These are phyloP conservation scores for Erythrophleum ivorense DNA, from an alignment of 331 rosid genomes.

Conservation along the genomic window DNA sequence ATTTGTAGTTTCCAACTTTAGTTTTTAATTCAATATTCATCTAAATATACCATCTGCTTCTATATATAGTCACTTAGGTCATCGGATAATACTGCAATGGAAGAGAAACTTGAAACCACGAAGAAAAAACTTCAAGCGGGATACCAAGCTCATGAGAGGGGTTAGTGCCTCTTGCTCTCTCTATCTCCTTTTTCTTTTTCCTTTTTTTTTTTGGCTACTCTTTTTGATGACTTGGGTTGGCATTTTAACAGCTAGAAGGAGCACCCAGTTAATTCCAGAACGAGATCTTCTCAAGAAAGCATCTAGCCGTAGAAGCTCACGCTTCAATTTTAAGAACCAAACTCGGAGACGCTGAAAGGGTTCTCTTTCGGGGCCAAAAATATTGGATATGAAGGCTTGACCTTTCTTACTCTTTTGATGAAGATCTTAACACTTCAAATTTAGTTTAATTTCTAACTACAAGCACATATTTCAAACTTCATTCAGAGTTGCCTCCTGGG, in stretches of 20 bases:
- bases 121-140: slow-evolving; percentile 66
- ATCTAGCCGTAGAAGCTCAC: slow-evolving; percentile 39
- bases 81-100: slow-evolving; percentile 47
- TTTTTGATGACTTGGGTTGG: neutral
- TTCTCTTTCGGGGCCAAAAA: no score
- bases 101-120: slow-evolving; percentile 59
- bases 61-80: slow-evolving; percentile 38
- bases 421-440: neutral
- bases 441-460: neutral
- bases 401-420: neutral
- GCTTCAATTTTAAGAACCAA: slow-evolving; percentile 33
- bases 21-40: neutral
- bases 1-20: neutral
- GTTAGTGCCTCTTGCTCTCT: slow-evolving; percentile 35
- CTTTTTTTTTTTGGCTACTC: neutral
- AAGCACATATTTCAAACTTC: no score
- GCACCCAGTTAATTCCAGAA: slow-evolving; percentile 50
- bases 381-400: neutral
- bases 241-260: slow-evolving; percentile 55
- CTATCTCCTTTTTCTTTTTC: neutral
- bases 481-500: neutral
- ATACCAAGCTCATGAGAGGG: slow-evolving; percentile 60
- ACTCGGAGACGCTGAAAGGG: slow-evolving; percentile 27
- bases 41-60: slow-evolving; percentile 25
- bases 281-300: slow-evolving; percentile 58